Evolutionary conservation across 1,284 basidiomycete species (phyloP).

Genomic region (Exsudoporus floridanus): DNA sequence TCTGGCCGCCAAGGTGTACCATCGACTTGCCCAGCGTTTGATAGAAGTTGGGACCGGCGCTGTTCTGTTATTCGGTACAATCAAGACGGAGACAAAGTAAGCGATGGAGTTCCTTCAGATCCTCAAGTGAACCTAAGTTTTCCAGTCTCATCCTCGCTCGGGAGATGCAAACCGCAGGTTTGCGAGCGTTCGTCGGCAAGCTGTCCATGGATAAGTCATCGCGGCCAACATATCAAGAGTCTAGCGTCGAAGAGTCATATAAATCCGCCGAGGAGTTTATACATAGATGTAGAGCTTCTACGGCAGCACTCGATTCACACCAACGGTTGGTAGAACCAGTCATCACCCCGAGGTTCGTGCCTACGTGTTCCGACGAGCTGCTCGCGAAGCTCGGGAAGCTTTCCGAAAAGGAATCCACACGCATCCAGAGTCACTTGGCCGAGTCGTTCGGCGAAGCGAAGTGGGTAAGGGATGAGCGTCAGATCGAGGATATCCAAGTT

Average conservation of each 20-base stretch:
- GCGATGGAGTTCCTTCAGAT: slow-evolving; percentile 19
- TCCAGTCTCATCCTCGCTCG: slow-evolving; percentile 71
- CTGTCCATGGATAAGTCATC: slow-evolving; percentile 82
- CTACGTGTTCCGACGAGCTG: slow-evolving; percentile 72
- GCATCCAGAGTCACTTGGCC: slow-evolving; percentile 75
- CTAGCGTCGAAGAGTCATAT: slow-evolving; percentile 50
- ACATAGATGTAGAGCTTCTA: slow-evolving; percentile 45
- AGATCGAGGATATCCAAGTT: slow-evolving; percentile 67
- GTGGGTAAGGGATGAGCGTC: slow-evolving; percentile 62
- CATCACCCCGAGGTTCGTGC: slow-evolving; percentile 81
- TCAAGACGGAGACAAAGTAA: slow-evolving; percentile 77
- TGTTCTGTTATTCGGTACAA: slow-evolving; percentile 78
- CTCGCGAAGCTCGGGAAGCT: slow-evolving; percentile 59
- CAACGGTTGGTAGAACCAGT: slow-evolving; percentile 68
- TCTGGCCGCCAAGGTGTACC: slow-evolving; percentile 67
- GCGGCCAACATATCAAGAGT: slow-evolving; percentile 69
- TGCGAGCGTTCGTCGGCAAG: slow-evolving; percentile 81
- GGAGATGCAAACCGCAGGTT: slow-evolving; percentile 66
- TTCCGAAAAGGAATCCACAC: slow-evolving; percentile 43
- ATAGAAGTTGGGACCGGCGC: slow-evolving; percentile 73
- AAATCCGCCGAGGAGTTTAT: slow-evolving; percentile 57
- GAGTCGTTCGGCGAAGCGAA: slow-evolving; percentile 73
- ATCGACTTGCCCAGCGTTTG: slow-evolving; percentile 59
- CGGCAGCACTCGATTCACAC: slow-evolving; percentile 43
- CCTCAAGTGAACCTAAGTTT: not conserved